A percentile compares a stretch with the other conserved stretches of the same genome.
phyloP scores from a whole-genome alignment of 2,329 filamentous ascomycete genomes.

The Nemania serpens region DNA sequence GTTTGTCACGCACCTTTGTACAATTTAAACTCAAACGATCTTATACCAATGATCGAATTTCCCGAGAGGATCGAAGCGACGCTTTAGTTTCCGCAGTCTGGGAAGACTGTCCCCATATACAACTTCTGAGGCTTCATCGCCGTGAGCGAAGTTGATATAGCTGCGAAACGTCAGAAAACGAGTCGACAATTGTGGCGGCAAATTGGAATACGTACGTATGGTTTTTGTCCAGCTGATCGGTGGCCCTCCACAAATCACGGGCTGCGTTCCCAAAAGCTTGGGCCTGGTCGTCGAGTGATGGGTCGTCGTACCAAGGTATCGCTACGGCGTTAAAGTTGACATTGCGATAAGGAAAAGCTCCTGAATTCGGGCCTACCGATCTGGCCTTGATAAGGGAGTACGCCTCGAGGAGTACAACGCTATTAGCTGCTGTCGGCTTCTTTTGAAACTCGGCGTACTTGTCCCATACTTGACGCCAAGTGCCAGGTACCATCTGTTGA shows the following conservation, averaged over 20 bases:
- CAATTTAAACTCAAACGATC: no score
- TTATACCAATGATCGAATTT: neutral
- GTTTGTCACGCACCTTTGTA: no score
- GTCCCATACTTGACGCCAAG: slow-evolving; percentile 23
- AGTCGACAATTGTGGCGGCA: neutral
- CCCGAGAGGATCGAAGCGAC: neutral
- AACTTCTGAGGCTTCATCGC: neutral
- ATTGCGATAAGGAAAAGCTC: neutral
- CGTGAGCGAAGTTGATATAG: neutral
- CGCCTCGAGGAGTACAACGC: slow-evolving; percentile 16
- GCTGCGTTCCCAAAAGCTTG: neutral
- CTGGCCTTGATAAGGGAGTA: slow-evolving; percentile 17
- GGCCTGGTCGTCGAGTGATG: neutral
- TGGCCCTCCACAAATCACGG: neutral
- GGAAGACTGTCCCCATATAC: neutral
- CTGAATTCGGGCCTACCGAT: neutral
- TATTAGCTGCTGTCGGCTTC: slow-evolving; percentile 7
- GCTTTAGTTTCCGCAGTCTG: neutral
- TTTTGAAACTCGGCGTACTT: slow-evolving; percentile 18
- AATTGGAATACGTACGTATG: neutral
- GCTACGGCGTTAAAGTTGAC: neutral
- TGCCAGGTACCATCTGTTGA: slow-evolving; percentile 11
- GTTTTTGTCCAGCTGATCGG: neutral
- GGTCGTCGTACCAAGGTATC: neutral
- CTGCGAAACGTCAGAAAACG: neutral